Conservation (phyloP, 768 basidiomycete species). For the Serendipita sp. region DNA sequence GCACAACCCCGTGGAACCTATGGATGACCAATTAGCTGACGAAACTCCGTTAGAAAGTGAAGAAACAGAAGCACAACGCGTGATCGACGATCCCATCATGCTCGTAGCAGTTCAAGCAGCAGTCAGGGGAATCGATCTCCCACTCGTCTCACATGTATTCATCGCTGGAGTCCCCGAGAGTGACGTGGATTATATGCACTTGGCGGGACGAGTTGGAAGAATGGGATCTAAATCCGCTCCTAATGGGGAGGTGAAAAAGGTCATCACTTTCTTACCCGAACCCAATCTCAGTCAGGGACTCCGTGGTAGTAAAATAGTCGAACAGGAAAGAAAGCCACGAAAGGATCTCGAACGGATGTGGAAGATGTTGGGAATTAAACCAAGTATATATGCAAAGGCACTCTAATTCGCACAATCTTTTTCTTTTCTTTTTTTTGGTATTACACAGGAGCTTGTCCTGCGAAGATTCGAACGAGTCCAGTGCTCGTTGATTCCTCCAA, state of each 20-base stretch:
- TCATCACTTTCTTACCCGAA: neutral
- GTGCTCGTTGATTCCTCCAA: slow-evolving; percentile 44
- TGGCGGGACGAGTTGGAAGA: slow-evolving; percentile 61
- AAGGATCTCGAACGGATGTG: neutral
- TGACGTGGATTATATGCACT: slow-evolving; percentile 41
- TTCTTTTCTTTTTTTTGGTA: neutral
- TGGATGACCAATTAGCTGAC: slow-evolving; percentile 23
- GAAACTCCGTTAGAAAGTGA: neutral
- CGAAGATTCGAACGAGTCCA: slow-evolving; percentile 75
- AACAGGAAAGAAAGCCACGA: neutral
- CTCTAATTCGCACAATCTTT: neutral
- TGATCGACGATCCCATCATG: slow-evolving; percentile 37
- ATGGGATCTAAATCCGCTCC: slow-evolving; percentile 28
- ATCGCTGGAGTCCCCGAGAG: slow-evolving; percentile 45
- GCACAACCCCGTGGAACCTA: neutral
- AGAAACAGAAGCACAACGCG: slow-evolving; percentile 17
- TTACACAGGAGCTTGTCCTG: slow-evolving; percentile 21
- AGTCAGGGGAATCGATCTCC: slow-evolving; percentile 58
- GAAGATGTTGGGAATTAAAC: slow-evolving; percentile 1
- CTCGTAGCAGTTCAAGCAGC: slow-evolving; percentile 56
- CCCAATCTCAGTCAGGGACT: neutral
- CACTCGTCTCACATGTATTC: slow-evolving; percentile 58
- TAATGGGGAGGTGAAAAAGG: neutral
- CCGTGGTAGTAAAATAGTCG: neutral
- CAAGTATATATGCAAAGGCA: neutral